Conservation (phyloP, 768 basidiomycete genomes). For the Amanita molliuscula region DNA sequence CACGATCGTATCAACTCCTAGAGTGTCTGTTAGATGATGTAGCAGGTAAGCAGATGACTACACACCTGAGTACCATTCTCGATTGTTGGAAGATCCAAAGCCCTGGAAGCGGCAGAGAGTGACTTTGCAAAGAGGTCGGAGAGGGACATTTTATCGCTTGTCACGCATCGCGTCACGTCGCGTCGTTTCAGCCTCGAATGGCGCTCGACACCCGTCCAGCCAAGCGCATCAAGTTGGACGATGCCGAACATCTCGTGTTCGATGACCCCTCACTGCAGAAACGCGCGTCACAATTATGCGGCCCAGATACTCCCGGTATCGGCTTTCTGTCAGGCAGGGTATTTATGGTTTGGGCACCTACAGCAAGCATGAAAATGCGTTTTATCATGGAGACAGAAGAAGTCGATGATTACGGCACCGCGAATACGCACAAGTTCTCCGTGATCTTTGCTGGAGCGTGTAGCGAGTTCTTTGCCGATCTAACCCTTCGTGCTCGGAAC, state of each 20-base stretch:
- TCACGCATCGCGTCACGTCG: not conserved
- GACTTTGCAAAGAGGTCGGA: constrained; percentile 25
- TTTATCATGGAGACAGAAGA: constrained; percentile 20
- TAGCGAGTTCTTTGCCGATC: constrained; percentile 19
- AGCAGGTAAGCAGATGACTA: not conserved
- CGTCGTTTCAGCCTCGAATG: not conserved
- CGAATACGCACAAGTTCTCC: constrained; percentile 23
- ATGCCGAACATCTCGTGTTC: constrained; percentile 9
- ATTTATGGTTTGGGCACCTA: constrained; percentile 34
- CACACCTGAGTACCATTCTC: constrained; percentile 34
- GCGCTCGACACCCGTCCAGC: not conserved
- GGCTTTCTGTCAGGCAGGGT: constrained; percentile 32
- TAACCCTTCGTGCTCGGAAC: constrained; percentile 32
- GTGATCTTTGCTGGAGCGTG: constrained; percentile 25
- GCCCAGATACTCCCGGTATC: constrained; percentile 17
- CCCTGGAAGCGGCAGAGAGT: constrained; percentile 28
- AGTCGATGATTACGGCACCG: constrained; percentile 7
- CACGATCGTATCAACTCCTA: constrained; percentile 53
- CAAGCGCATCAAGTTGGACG: constrained; percentile 12
- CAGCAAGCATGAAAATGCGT: constrained; percentile 16
- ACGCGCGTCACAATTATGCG: constrained; percentile 21
- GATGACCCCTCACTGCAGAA: constrained; percentile 17
- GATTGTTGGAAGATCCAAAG: constrained; percentile 26
- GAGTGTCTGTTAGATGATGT: not conserved
- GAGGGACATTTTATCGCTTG: constrained; percentile 17